Base-by-base conservation (phyloP, 352 stramenopile genomes). In the Phytophthora chlamydospora region DNA sequence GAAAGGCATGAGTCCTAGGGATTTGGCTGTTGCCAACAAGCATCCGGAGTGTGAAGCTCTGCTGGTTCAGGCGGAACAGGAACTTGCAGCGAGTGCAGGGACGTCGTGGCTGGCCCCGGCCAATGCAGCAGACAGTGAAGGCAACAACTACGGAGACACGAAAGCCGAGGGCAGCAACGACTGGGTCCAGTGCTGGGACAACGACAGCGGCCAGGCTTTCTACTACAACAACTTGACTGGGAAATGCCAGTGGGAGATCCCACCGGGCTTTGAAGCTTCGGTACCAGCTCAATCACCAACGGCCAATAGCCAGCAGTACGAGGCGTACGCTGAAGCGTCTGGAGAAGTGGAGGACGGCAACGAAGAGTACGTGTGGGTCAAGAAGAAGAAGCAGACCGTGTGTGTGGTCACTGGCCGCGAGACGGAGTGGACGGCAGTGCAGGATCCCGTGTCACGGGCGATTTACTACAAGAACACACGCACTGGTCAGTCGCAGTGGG, bases 381-480 rank as follows among this genome's bases (percentile, higher is more conserved):
- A 89, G 56, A 89, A 89, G 71, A 89, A 89, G 59, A 78, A 77
- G 45, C 79, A 86, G 44, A 80, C 77, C 0, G 76, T 89, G 21
- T 81, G 73, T n/a, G 80, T 89, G n/a, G 80, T 84, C 12, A 81
- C 77, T 10, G 69, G 80, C 17, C 80, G 71, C 34, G 65, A 80
- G 21, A 83, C 73, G 29, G 80, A 89, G 46, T 89, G 80, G 80
- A 83, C 67, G 19, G 75, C 77, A 12, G 80, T 89, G 7, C 80
- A 88, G 53, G 80, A 89, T 45, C 75, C 77, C 3, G 51, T 62
- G 1, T 85, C 73, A 12, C 68, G 73, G 21, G 80, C 80, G 3
- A 87, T 89, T 16, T 89, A 89, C 70, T 89, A 89, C 75, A 84
- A 86, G 53, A 89, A 89, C 64, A 84, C 70, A 2, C 72, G 75